Evolutionary conservation across 2,329 filamentous ascomycete genomes (phyloP).

Genomic region (Aureobasidium sp.): DNA sequence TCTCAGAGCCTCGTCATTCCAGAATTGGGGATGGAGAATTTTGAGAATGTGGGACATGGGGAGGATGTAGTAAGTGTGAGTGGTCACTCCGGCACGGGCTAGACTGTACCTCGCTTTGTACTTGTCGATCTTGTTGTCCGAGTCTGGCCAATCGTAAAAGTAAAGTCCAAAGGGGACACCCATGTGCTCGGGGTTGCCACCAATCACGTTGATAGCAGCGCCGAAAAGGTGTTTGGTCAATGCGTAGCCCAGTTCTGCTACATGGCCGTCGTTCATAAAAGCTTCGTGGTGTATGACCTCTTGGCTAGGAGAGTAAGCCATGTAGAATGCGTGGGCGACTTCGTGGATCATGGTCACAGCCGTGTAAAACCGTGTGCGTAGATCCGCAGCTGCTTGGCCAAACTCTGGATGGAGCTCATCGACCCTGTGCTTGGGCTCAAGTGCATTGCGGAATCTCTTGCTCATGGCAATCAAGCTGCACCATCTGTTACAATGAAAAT

Average conservation of each 20-base stretch:
- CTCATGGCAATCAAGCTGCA: neutral
- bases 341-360: neutral
- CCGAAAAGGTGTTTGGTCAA: neutral
- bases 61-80: neutral
- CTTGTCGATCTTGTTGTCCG: neutral
- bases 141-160: neutral
- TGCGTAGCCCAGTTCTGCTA: neutral
- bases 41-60: neutral
- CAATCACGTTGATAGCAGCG: neutral
- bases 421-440: neutral
- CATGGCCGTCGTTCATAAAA: neutral
- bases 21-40: neutral
- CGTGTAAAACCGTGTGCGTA: neutral
- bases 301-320: neutral
- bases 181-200: neutral
- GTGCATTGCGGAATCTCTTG: neutral
- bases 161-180: neutral
- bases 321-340: neutral
- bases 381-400: neutral
- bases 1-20: neutral
- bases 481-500: neutral
- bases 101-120: neutral
- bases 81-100: neutral
- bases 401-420: neutral
- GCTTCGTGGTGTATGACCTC: neutral